Percentiles rank a stretch among this genome's conserved stretches.
Conservation (phyloP, 2,329 filamentous ascomycete genomes). For the Dothidotthia symphoricarpi region DNA sequence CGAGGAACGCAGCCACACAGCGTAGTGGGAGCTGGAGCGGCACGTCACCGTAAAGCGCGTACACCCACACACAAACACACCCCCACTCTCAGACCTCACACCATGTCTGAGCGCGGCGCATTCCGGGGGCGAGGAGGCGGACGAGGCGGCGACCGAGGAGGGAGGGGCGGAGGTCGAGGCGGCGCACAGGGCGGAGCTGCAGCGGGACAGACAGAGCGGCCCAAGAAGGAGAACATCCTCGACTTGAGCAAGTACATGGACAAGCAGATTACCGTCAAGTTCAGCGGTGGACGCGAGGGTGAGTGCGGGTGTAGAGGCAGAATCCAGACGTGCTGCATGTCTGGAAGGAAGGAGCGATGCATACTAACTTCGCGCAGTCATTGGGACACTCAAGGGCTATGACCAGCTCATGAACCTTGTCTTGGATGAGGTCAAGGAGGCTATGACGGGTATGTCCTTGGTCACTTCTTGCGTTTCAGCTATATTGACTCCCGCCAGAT, state of each 20-base stretch:
- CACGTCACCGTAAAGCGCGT: conserved; percentile 21
- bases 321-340: too few species aligned
- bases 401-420: conserved; percentile 98
- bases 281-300: conserved; percentile 93
- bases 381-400: conserved; percentile 87
- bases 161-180: conserved; percentile 45
- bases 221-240: conserved; percentile 98
- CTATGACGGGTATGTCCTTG: conserved; percentile 69
- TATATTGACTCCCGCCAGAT: conserved; percentile 56
- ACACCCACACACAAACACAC: conserved; percentile 9
- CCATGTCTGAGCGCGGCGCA: conserved; percentile 57
- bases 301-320: too few species aligned
- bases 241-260: conserved; percentile 96
- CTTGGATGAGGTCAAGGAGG: conserved; percentile 88
- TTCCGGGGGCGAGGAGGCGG: conserved; percentile 47
- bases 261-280: conserved; percentile 92
- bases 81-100: conserved; percentile 11
- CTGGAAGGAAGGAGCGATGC: conserved; percentile 1
- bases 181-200: conserved; percentile 36
- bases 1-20: conserved; percentile 6
- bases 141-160: conserved; percentile 39
- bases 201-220: conserved; percentile 57
- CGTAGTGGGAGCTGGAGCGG: conserved; percentile 10
- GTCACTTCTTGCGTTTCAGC: background rate
- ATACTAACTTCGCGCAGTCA: conserved; percentile 56